Evolutionary conservation across 768 basidiomycete species (phyloP).

Genomic region (Gelatoporia subvermispora): DNA sequence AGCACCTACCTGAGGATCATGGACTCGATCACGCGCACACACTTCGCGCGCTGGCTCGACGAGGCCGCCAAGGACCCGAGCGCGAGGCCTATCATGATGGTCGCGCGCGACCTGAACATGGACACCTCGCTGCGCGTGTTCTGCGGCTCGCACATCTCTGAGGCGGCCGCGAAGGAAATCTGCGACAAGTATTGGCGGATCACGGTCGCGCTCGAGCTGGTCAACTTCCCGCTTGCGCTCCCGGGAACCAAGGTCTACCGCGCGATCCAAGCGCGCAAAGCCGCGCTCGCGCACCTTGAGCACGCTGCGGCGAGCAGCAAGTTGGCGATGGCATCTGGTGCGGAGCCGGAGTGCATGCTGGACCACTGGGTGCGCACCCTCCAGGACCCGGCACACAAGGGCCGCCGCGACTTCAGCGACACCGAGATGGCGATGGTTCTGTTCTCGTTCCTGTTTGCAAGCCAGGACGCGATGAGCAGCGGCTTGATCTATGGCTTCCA

Average conservation of each 20-base stretch:
- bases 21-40: constrained; percentile 74
- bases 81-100: constrained; percentile 74
- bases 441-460: constrained; percentile 94
- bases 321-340: constrained; percentile 72
- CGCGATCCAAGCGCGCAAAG: constrained; percentile 87
- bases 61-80: constrained; percentile 43
- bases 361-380: constrained; percentile 88
- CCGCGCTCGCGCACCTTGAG: constrained; percentile 74
- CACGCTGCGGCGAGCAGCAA: constrained; percentile 79
- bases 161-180: constrained; percentile 73
- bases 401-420: constrained; percentile 83
- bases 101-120: constrained; percentile 94
- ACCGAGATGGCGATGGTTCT: constrained; percentile 96
- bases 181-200: constrained; percentile 95
- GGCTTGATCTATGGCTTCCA: constrained; percentile 96
- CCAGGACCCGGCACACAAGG: constrained; percentile 60
- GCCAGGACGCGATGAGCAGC: constrained; percentile 97
- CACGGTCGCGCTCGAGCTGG: constrained; percentile 91
- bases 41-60: constrained; percentile 70
- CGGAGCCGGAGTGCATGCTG: constrained; percentile 82
- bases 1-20: constrained; percentile 84
- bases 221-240: constrained; percentile 94
- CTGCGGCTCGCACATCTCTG: constrained; percentile 86
- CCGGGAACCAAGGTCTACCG: constrained; percentile 97
- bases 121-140: constrained; percentile 94